phyloP scores from a whole-genome alignment of 345 rosid species.

The Gynandropsis gynandra region DNA sequence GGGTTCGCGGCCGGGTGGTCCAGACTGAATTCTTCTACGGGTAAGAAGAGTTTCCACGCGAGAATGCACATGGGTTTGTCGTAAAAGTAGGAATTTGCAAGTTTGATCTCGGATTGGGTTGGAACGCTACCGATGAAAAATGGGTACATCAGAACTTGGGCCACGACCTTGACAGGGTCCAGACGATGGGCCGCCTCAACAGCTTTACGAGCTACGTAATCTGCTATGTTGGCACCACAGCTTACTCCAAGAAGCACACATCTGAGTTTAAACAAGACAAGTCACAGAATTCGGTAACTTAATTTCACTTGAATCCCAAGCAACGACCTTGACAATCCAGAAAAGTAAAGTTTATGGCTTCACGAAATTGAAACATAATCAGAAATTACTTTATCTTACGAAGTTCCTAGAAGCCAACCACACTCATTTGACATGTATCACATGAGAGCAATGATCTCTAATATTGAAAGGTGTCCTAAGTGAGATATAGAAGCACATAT shows the following conservation, averaged over 20 bases:
- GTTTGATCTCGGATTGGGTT: slow-evolving; percentile 75
- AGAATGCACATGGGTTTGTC: slow-evolving; percentile 74
- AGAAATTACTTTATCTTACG: not conserved
- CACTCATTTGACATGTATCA: not conserved
- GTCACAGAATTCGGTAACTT: slow-evolving; percentile 25
- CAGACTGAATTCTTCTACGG: slow-evolving; percentile 62
- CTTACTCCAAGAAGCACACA: slow-evolving; percentile 90
- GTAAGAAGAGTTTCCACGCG: slow-evolving; percentile 85
- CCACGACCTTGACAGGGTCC: slow-evolving; percentile 85
- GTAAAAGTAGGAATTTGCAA: slow-evolving; percentile 81
- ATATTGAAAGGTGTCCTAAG: not conserved
- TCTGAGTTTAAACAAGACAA: slow-evolving; percentile 32
- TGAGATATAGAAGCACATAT: not conserved
- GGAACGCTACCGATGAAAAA: slow-evolving; percentile 77
- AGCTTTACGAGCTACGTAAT: slow-evolving; percentile 67
- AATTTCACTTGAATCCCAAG: slow-evolving; percentile 26
- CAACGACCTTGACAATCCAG: slow-evolving; percentile 19
- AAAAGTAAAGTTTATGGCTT: not conserved
- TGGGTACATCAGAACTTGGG: slow-evolving; percentile 91
- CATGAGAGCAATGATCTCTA: not conserved
- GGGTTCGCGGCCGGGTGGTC: slow-evolving; percentile 92
- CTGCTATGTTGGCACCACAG: slow-evolving; percentile 87
- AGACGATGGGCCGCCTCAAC: slow-evolving; percentile 60
- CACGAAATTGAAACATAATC: not conserved
- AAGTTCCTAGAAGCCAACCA: not conserved